A percentile compares a stretch with the other conserved stretches of the same genome.
These are phyloP conservation scores for Xylaria sp. DNA, from an alignment of 2,329 filamentous ascomycete species.

Conservation along the genomic window DNA sequence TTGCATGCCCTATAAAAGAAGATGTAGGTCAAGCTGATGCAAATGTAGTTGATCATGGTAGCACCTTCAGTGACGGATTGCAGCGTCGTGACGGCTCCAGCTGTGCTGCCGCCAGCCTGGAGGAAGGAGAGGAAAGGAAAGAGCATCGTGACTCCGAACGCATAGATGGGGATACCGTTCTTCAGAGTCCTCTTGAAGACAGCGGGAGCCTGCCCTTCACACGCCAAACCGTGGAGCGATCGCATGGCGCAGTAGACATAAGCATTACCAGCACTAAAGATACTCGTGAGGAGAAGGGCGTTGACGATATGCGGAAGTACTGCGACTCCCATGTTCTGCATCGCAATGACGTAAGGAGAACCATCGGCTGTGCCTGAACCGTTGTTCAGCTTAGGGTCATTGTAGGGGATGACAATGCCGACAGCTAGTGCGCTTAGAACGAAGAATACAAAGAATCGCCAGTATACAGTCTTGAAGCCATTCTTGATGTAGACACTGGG, in stretches of 20 bases:
- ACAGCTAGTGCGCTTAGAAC: constrained; percentile 72
- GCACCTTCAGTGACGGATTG: constrained; percentile 55
- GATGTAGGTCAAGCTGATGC: constrained; percentile 69
- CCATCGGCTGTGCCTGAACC: constrained; percentile 63
- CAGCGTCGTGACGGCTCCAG: constrained; percentile 49
- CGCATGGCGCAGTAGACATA: constrained; percentile 71
- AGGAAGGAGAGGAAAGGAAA: constrained; percentile 72
- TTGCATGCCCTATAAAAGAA: constrained; percentile 66
- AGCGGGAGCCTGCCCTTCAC: constrained; percentile 65
- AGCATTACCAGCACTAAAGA: constrained; percentile 71
- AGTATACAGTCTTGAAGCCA: constrained; percentile 75
- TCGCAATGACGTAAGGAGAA: constrained; percentile 66
- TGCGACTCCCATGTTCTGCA: constrained; percentile 65
- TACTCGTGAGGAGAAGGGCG: constrained; percentile 68
- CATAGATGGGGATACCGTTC: constrained; percentile 72
- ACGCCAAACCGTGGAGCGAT: constrained; percentile 68
- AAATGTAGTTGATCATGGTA: constrained; percentile 70
- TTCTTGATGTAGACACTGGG: constrained; percentile 69
- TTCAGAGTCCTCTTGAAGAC: constrained; percentile 65
- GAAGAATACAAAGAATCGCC: constrained; percentile 74
- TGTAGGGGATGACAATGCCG: constrained; percentile 70
- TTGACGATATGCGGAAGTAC: constrained; percentile 70
- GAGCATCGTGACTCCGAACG: constrained; percentile 66
- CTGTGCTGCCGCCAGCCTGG: constrained; percentile 47
- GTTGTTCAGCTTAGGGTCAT: constrained; percentile 66